Conservation (phyloP, 2,329 filamentous ascomycete species). For the Cladobotryum protrusum region DNA sequence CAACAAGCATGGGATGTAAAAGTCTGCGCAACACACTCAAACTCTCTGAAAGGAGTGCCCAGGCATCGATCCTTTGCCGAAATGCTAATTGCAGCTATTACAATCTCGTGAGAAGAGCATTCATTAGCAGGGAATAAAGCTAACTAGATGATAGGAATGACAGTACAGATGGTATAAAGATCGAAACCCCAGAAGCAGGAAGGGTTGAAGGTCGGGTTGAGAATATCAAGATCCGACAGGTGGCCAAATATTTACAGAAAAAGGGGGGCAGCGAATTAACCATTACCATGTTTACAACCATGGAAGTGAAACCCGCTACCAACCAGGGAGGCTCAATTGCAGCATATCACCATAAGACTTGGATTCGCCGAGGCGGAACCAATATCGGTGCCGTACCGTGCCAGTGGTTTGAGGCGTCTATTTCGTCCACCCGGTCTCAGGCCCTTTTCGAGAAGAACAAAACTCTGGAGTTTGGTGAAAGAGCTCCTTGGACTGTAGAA, state of each 20-base stretch:
- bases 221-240: constrained; percentile 5
- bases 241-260: constrained; percentile 4
- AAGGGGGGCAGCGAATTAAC: not conserved
- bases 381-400: not conserved
- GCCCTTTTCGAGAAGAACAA: constrained; percentile 20
- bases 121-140: not conserved
- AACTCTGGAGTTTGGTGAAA: constrained; percentile 21
- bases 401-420: constrained; percentile 24
- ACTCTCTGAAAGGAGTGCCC: constrained; percentile 10
- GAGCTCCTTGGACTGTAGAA: constrained; percentile 19
- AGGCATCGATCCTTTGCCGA: constrained; percentile 16
- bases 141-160: not conserved
- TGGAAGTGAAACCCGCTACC: constrained; percentile 1
- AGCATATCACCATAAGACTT: not conserved
- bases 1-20: constrained; percentile 28
- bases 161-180: not conserved
- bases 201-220: not conserved
- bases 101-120: constrained; percentile 18
- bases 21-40: constrained; percentile 15
- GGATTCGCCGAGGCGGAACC: not conserved
- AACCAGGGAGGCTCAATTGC: constrained; percentile 5
- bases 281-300: not conserved
- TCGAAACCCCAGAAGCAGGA: not conserved
- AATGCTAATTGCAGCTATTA: constrained; percentile 18
- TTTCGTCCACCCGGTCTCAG: constrained; percentile 19